Evolutionary conservation across 768 basidiomycete genomes (phyloP).

Genomic region (Nidula microcarpa): DNA sequence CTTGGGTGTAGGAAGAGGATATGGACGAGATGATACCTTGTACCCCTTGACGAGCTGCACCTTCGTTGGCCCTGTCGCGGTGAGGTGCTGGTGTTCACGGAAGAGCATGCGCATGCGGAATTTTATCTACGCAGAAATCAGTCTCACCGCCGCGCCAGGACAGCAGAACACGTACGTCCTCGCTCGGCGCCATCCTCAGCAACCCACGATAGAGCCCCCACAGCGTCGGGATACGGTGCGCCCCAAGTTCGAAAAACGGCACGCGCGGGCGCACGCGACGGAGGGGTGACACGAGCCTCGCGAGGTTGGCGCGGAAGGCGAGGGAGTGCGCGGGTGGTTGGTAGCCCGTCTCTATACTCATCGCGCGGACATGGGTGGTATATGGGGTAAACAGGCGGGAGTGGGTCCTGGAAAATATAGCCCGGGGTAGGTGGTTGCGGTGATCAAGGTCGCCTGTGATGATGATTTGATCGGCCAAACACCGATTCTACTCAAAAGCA

Average conservation of each 20-base stretch:
- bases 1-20: neutral
- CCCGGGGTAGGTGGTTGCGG: too few relatives aligned
- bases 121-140: slow-evolving; percentile 43
- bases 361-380: too few relatives aligned
- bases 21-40: slow-evolving; percentile 53
- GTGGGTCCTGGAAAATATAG: too few relatives aligned
- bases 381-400: too few relatives aligned
- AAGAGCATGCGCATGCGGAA: slow-evolving; percentile 56
- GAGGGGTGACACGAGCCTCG: slow-evolving; percentile 49
- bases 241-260: slow-evolving; percentile 66
- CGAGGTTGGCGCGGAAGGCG: slow-evolving; percentile 50
- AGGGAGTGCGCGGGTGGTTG: slow-evolving; percentile 28
- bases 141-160: neutral
- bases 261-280: slow-evolving; percentile 56
- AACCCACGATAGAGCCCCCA: slow-evolving; percentile 77
- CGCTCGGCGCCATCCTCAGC: slow-evolving; percentile 48
- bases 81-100: slow-evolving; percentile 44
- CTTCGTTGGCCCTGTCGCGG: slow-evolving; percentile 49
- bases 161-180: slow-evolving; percentile 39
- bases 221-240: slow-evolving; percentile 74
- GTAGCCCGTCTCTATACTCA: neutral
- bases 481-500: too few relatives aligned
- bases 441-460: too few relatives aligned
- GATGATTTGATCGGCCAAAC: too few relatives aligned
- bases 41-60: slow-evolving; percentile 48